A percentile compares a stretch with the other conserved stretches of the same genome.
phyloP scores from a whole-genome alignment of 768 basidiomycete genomes.

The Lactifluus hygrophoroides region DNA sequence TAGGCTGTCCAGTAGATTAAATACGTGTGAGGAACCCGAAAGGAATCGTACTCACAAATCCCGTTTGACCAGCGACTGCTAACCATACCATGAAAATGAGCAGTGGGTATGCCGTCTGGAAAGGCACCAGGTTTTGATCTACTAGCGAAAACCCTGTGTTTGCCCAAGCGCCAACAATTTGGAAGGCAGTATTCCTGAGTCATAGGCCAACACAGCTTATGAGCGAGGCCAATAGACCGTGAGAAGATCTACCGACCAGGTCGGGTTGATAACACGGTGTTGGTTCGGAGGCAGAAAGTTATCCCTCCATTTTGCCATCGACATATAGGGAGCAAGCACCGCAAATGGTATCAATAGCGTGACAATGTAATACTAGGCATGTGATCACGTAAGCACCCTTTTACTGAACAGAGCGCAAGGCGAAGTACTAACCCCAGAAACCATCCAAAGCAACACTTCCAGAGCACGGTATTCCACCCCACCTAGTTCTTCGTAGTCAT shows the following conservation, averaged over 20 bases:
- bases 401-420: not conserved
- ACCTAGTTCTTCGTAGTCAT: constrained; percentile 82
- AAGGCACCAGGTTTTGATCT: constrained; percentile 46
- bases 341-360: constrained; percentile 36
- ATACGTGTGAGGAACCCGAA: not conserved
- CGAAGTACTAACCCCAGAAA: constrained; percentile 49
- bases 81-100: constrained; percentile 34
- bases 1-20: constrained; percentile 22
- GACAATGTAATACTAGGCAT: constrained; percentile 37
- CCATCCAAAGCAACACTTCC: constrained; percentile 69
- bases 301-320: constrained; percentile 30
- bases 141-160: constrained; percentile 44
- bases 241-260: constrained; percentile 29
- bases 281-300: constrained; percentile 32
- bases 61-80: constrained; percentile 49
- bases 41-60: constrained; percentile 34
- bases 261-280: constrained; percentile 32
- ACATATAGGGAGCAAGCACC: constrained; percentile 41
- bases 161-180: constrained; percentile 41
- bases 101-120: constrained; percentile 40
- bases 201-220: not conserved
- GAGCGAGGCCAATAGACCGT: not conserved
- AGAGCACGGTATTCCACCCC: constrained; percentile 87
- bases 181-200: constrained; percentile 39
- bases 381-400: not conserved